A percentile compares a stretch with the other conserved stretches of the same genome.
These are phyloP conservation scores for Fusarium longipes DNA, from an alignment of 2,329 filamentous ascomycete genomes.

Conservation along the genomic window DNA sequence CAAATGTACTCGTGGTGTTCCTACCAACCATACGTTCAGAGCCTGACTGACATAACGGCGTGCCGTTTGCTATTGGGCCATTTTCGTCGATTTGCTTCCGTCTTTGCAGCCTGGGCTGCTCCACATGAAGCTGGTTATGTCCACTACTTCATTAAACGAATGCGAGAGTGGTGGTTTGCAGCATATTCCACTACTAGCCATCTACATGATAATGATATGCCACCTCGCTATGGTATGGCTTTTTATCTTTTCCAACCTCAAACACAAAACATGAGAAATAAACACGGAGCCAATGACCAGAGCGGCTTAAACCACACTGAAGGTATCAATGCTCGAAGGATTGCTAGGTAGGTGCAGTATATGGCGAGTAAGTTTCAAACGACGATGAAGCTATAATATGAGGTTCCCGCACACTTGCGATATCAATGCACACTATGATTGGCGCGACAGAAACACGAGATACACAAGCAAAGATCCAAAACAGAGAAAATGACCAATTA, in stretches of 20 bases:
- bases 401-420: too few relatives aligned
- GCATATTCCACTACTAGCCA: too few relatives aligned
- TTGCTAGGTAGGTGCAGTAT: neutral
- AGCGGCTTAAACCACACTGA: neutral
- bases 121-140: neutral
- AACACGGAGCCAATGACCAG: neutral
- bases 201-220: neutral
- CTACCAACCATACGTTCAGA: neutral
- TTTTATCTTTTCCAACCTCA: neutral
- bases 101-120: too few relatives aligned
- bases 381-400: neutral
- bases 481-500: neutral
- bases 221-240: neutral
- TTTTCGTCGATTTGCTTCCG: neutral
- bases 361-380: conserved; percentile 42
- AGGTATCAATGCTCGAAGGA: neutral
- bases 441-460: too few relatives aligned
- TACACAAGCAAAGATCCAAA: neutral
- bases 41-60: neutral
- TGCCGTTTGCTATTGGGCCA: neutral
- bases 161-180: too few relatives aligned
- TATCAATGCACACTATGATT: neutral
- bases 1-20: neutral
- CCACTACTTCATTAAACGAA: neutral
- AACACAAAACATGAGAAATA: neutral